A percentile compares a stretch with the other conserved stretches of the same genome.
phyloP scores from a whole-genome alignment of 1,284 basidiomycete species.

The Exobasidium rhododendri region DNA sequence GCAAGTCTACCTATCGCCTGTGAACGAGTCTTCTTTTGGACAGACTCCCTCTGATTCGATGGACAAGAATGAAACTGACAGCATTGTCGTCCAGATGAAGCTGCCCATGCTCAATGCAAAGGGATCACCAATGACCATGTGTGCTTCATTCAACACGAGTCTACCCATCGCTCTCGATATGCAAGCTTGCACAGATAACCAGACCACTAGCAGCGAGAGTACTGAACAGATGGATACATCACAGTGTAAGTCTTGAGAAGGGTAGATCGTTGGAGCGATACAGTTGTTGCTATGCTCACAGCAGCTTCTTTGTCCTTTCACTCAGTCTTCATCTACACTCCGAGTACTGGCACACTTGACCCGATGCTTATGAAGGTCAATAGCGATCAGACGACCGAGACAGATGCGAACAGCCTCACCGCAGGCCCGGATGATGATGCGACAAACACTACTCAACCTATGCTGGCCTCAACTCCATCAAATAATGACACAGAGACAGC shows the following conservation, averaged over 20 bases:
- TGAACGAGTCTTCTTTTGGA: conserved; percentile 9
- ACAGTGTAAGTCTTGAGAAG: neutral
- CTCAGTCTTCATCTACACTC: conserved; percentile 4
- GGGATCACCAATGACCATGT: conserved; percentile 13
- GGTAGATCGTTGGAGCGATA: too few species aligned
- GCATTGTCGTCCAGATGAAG: conserved; percentile 4
- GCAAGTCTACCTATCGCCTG: conserved; percentile 17
- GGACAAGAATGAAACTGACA: neutral
- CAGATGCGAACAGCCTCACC: neutral
- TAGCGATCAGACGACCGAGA: neutral
- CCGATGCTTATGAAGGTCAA: neutral
- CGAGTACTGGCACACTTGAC: neutral
- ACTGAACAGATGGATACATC: neutral
- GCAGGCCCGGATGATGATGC: too few species aligned
- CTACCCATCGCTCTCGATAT: conserved; percentile 15
- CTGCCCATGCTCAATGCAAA: conserved; percentile 3
- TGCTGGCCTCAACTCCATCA: too few species aligned
- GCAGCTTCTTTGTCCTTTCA: too few species aligned
- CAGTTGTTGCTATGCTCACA: too few species aligned
- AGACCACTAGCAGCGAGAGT: neutral
- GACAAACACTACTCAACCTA: too few species aligned
- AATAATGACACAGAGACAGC: too few species aligned
- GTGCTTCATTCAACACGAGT: conserved; percentile 14
- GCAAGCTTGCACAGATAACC: conserved; percentile 7
- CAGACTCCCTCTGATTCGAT: conserved; percentile 1